phyloP scores from a whole-genome alignment of 1,284 basidiomycete species.

The Megacollybia platyphylla region DNA sequence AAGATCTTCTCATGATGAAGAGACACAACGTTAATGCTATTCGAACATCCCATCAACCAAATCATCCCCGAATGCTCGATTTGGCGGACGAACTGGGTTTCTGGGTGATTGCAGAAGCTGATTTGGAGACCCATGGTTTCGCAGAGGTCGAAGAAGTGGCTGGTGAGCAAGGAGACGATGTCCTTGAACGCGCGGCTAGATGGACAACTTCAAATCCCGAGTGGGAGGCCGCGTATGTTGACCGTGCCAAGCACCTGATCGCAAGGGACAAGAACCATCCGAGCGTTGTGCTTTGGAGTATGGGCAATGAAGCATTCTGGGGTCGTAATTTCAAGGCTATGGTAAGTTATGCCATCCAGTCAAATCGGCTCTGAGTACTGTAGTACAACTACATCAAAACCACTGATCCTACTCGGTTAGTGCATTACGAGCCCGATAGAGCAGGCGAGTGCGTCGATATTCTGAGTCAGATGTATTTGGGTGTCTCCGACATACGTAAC shows the following conservation, averaged over 20 bases:
- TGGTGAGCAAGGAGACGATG: constrained; percentile 4
- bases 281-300: constrained; percentile 4
- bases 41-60: constrained; percentile 7
- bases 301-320: constrained; percentile 8
- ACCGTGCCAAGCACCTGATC: constrained; percentile 5
- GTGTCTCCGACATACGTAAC: constrained; percentile 4
- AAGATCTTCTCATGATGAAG: constrained; percentile 7
- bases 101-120: constrained; percentile 8
- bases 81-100: constrained; percentile 6
- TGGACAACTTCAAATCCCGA: constrained; percentile 8
- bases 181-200: constrained; percentile 5
- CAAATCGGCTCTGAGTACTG: background rate
- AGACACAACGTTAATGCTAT: constrained; percentile 7
- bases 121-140: constrained; percentile 7
- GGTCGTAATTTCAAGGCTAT: constrained; percentile 6
- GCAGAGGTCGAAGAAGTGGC: constrained; percentile 5
- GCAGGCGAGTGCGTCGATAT: constrained; percentile 5
- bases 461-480: constrained; percentile 5
- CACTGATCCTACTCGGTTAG: constrained; percentile 5
- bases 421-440: constrained; percentile 7
- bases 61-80: constrained; percentile 5
- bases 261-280: constrained; percentile 7
- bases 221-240: constrained; percentile 8
- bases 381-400: constrained; percentile 6
- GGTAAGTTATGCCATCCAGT: constrained; percentile 1